Conservation (phyloP, 2,329 filamentous ascomycete genomes). For the Stachybotrys chlorohalonatus region DNA sequence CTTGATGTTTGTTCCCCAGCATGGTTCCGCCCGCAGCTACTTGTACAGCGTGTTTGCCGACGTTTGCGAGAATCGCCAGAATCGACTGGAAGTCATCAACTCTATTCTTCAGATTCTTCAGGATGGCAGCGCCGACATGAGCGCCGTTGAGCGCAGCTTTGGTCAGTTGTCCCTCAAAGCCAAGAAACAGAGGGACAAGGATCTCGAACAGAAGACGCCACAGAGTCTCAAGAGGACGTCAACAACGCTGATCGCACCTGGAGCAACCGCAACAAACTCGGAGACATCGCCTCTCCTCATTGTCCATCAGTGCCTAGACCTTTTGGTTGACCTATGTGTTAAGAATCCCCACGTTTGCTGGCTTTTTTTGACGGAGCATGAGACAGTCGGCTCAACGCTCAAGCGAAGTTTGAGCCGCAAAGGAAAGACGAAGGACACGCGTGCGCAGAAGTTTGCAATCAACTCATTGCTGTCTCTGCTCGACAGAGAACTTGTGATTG, state of each 20-base stretch:
- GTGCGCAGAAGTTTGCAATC: constrained; percentile 78
- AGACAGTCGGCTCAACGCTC: constrained; percentile 60
- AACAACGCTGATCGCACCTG: constrained; percentile 43
- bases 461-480: constrained; percentile 83
- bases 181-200: constrained; percentile 64
- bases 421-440: constrained; percentile 79
- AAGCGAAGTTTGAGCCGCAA: constrained; percentile 74
- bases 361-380: constrained; percentile 92
- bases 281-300: constrained; percentile 92
- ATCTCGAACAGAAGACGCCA: constrained; percentile 61
- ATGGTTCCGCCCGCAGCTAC: constrained; percentile 74
- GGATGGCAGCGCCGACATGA: constrained; percentile 88
- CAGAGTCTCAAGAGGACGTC: constrained; percentile 68
- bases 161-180: constrained; percentile 85
- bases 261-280: constrained; percentile 49
- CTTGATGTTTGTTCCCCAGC: constrained; percentile 96
- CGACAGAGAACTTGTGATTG: constrained; percentile 91
- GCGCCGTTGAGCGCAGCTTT: constrained; percentile 91
- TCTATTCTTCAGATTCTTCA: constrained; percentile 88
- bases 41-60: constrained; percentile 84
- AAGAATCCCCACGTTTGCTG: constrained; percentile 81
- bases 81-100: constrained; percentile 86
- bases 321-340: constrained; percentile 73
- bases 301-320: constrained; percentile 86
- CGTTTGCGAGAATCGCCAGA: constrained; percentile 94